Percentiles rank a stretch among this genome's conserved stretches.
phyloP scores from a whole-genome alignment of 768 basidiomycete genomes.

The Leccinum subtestaceum region DNA sequence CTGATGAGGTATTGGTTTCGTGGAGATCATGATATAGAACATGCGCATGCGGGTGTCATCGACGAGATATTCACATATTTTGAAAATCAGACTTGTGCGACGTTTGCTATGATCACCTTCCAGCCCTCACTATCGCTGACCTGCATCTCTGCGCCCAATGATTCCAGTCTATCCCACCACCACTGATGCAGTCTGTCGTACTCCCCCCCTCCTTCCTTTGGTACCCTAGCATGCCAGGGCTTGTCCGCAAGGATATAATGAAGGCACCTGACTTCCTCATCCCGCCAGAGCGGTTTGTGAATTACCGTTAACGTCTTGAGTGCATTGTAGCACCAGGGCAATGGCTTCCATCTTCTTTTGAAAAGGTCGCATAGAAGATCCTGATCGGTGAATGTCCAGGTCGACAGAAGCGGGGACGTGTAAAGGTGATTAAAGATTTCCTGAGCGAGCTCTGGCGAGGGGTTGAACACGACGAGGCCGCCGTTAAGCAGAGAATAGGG shows the following conservation, averaged over 20 bases:
- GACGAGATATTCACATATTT: neutral
- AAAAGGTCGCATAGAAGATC: conserved; percentile 85
- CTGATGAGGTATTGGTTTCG: conserved; percentile 88
- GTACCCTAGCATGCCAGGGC: conserved; percentile 67
- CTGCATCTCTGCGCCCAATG: conserved; percentile 42
- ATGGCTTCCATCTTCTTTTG: conserved; percentile 69
- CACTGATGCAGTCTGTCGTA: conserved; percentile 58
- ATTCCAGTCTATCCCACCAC: conserved; percentile 77
- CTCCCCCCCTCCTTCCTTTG: conserved; percentile 39
- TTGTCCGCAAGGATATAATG: conserved; percentile 88
- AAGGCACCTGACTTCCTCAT: conserved; percentile 80
- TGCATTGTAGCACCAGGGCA: conserved; percentile 90
- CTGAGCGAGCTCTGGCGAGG: conserved; percentile 56
- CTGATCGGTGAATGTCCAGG: conserved; percentile 85
- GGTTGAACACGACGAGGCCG: conserved; percentile 82
- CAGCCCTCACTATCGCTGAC: conserved; percentile 44
- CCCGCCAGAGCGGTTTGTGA: conserved; percentile 78
- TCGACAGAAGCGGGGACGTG: conserved; percentile 49
- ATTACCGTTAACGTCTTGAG: conserved; percentile 78
- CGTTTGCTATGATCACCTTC: conserved; percentile 49
- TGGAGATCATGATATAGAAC: conserved; percentile 55
- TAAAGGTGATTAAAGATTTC: conserved; percentile 44
- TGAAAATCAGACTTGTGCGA: conserved; percentile 30
- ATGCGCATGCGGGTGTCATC: neutral
- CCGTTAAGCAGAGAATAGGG: conserved; percentile 87